phyloP scores from a whole-genome alignment of 176 grass and related monocot species.

The Triticum monococcum region DNA sequence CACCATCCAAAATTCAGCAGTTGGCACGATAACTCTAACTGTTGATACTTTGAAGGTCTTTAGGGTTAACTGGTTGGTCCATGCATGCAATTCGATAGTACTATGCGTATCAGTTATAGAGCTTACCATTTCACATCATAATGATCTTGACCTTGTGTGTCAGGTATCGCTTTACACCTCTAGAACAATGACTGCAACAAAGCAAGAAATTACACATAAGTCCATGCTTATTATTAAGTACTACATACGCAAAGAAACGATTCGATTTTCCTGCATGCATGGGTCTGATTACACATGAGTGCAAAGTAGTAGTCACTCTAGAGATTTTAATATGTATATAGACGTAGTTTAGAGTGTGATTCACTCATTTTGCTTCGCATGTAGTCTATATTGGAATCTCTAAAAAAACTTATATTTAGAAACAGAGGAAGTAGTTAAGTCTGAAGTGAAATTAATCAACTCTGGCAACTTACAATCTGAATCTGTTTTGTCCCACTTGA shows the following conservation, averaged over 20 bases:
- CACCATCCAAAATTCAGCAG: background rate
- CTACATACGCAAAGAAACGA: background rate
- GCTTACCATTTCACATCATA: conserved; percentile 24
- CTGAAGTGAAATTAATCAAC: background rate
- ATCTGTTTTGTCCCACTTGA: conserved; percentile 95
- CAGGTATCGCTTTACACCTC: conserved; percentile 55
- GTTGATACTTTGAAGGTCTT: too few species aligned
- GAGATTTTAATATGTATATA: too few species aligned
- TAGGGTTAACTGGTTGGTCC: background rate
- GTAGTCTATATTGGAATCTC: too few species aligned
- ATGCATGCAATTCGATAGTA: too few species aligned
- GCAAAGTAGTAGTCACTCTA: background rate
- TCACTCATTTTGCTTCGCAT: too few species aligned
- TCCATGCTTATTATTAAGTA: background rate
- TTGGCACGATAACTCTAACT: too few species aligned
- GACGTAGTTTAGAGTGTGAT: too few species aligned
- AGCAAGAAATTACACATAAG: background rate
- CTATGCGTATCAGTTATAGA: background rate
- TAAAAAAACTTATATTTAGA: too few species aligned
- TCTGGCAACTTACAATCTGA: conserved; percentile 70
- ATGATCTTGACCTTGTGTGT: conserved; percentile 3
- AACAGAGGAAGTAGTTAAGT: background rate
- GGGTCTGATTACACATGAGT: background rate
- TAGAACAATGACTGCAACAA: conserved; percentile 84
- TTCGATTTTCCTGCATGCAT: too few species aligned